Conservation (phyloP, 2,329 filamentous ascomycete species). For the Calcarisporium arbuscula region DNA sequence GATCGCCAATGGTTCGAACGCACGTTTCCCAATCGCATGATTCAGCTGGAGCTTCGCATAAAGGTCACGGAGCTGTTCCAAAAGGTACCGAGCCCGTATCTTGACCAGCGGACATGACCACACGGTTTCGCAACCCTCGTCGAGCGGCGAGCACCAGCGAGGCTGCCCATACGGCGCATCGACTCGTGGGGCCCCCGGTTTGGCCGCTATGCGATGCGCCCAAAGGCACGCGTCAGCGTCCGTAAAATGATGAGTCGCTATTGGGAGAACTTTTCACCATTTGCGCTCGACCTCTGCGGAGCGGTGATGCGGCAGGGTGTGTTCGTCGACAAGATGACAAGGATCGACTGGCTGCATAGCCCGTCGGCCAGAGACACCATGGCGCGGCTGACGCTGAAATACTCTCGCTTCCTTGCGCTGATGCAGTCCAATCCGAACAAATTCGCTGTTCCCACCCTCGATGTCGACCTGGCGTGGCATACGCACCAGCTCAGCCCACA, state of each 20-base stretch:
- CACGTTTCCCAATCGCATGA: conserved; percentile 52
- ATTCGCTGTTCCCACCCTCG: conserved; percentile 62
- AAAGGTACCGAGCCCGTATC: conserved; percentile 4
- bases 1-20: conserved; percentile 20
- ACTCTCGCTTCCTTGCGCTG: conserved; percentile 55
- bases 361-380: conserved; percentile 59
- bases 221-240: conserved; percentile 36
- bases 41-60: conserved; percentile 39
- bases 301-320: conserved; percentile 60
- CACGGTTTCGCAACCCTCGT: too few relatives aligned
- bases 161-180: conserved; percentile 37
- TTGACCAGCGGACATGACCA: too few relatives aligned
- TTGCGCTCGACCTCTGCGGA: conserved; percentile 58
- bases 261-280: conserved; percentile 60
- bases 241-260: conserved; percentile 66
- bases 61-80: conserved; percentile 34
- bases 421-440: conserved; percentile 41
- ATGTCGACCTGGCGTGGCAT: conserved; percentile 74
- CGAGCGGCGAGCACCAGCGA: too few relatives aligned
- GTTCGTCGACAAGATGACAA: conserved; percentile 68
- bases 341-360: conserved; percentile 72
- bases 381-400: conserved; percentile 57
- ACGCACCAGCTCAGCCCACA: conserved; percentile 70
- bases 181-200: conserved; percentile 21
- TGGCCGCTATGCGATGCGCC: conserved; percentile 15